These are phyloP conservation scores for Lentinula detonsa DNA, from an alignment of 768 basidiomycete genomes.

Conservation along the genomic window DNA sequence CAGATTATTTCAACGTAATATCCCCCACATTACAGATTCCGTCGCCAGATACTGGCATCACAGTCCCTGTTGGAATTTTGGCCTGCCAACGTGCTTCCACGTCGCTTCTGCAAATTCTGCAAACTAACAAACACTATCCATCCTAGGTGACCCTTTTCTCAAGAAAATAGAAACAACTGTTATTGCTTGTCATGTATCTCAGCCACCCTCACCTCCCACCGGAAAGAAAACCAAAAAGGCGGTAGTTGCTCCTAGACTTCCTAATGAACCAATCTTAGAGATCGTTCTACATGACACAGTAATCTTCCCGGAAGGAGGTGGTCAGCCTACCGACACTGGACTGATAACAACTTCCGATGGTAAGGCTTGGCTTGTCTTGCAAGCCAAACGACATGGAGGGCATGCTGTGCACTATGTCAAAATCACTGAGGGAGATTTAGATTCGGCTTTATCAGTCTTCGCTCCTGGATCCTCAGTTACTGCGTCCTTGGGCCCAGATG, in stretches of 20 bases:
- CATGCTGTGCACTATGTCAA: slow-evolving; percentile 71
- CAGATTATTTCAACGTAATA: slow-evolving; percentile 61
- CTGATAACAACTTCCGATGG: slow-evolving; percentile 39
- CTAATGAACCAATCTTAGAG: slow-evolving; percentile 48
- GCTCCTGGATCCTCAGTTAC: slow-evolving; percentile 43
- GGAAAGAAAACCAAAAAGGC: slow-evolving; percentile 54
- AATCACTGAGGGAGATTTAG: slow-evolving; percentile 29
- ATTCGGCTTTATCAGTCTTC: slow-evolving; percentile 42
- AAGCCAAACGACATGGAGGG: slow-evolving; percentile 64
- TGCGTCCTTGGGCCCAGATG: slow-evolving; percentile 51
- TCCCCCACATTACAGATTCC: slow-evolving; percentile 53
- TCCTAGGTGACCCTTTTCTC: slow-evolving; percentile 64
- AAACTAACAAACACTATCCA: slow-evolving; percentile 3
- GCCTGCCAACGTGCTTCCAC: slow-evolving; percentile 63
- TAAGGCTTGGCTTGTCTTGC: slow-evolving; percentile 51
- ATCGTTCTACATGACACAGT: slow-evolving; percentile 71
- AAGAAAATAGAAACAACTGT: slow-evolving; percentile 52
- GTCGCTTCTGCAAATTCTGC: slow-evolving; percentile 3
- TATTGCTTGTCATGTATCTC: slow-evolving; percentile 41
- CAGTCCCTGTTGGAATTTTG: slow-evolving; percentile 71
- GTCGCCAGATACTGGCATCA: slow-evolving; percentile 31
- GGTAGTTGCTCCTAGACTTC: slow-evolving; percentile 39
- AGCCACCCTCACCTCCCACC: slow-evolving; percentile 30
- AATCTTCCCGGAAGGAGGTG: slow-evolving; percentile 72
- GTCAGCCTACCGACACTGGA: slow-evolving; percentile 76